Percentiles rank a stretch among this genome's conserved stretches.
Evolutionary conservation across 2,329 filamentous ascomycete species (phyloP).

Genomic region (Xylariaceae sp.): DNA sequence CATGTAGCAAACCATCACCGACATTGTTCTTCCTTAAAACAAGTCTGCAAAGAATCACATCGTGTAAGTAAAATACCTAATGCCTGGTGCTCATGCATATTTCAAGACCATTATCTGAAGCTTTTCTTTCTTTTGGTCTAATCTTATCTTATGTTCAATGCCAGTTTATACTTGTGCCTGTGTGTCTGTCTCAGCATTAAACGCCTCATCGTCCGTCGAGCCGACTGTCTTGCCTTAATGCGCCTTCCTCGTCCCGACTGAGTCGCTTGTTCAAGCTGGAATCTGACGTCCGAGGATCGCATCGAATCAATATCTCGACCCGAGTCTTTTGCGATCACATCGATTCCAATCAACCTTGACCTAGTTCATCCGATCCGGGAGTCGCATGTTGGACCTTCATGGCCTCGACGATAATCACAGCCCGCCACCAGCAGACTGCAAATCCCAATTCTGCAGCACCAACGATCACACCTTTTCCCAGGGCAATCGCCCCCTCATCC

Average conservation of each 20-base stretch:
- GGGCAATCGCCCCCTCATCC: conserved; percentile 8
- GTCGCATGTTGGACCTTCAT: conserved; percentile 24
- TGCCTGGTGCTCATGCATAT: no score
- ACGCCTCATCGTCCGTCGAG: background rate
- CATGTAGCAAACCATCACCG: conserved; percentile 4
- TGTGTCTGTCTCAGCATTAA: conserved; percentile 8
- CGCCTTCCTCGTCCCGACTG: background rate
- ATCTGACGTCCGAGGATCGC: no score
- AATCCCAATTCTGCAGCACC: conserved; percentile 6
- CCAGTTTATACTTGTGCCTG: conserved; percentile 4
- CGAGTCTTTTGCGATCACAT: no score
- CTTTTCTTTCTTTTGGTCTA: no score
- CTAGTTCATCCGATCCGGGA: no score
- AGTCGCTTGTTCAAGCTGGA: background rate
- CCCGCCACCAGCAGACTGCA: conserved; percentile 20
- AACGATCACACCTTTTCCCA: background rate
- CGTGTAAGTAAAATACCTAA: no score
- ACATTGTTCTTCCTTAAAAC: background rate
- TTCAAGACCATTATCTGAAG: no score
- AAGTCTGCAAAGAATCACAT: no score
- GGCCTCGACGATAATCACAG: conserved; percentile 35
- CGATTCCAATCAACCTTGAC: no score
- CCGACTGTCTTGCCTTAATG: background rate
- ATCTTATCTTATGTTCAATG: no score
- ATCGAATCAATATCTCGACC: no score